phyloP scores from a whole-genome alignment of 768 basidiomycete genomes.

The Leccinellum rugosiceps region DNA sequence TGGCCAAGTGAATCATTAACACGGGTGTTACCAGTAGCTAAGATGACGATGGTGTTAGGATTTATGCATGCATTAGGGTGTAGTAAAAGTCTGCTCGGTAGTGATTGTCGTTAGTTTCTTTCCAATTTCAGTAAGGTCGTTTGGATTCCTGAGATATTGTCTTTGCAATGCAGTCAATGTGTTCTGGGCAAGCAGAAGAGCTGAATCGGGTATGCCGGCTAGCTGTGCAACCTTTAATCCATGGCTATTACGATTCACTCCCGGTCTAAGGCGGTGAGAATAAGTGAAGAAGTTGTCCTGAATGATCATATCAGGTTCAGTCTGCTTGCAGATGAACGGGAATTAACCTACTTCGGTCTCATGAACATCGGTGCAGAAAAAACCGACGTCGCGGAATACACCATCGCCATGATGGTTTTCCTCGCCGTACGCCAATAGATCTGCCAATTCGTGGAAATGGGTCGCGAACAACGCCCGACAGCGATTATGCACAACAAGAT shows the following conservation, averaged over 20 bases:
- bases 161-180: slow-evolving; percentile 43
- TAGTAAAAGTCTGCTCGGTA: background rate
- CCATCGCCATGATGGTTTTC: slow-evolving; percentile 39
- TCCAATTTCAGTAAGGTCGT: slow-evolving; percentile 34
- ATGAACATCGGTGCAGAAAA: slow-evolving; percentile 88
- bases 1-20: slow-evolving; percentile 22
- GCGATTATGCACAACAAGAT: slow-evolving; percentile 65
- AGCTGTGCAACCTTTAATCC: slow-evolving; percentile 86
- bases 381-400: slow-evolving; percentile 61
- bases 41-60: background rate
- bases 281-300: slow-evolving; percentile 82
- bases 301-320: background rate
- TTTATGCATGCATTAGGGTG: background rate
- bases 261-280: slow-evolving; percentile 74
- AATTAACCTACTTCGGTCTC: slow-evolving; percentile 60
- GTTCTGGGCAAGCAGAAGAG: slow-evolving; percentile 56
- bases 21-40: background rate
- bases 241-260: slow-evolving; percentile 88
- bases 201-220: slow-evolving; percentile 74
- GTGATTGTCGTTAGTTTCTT: slow-evolving; percentile 20
- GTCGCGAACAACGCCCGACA: slow-evolving; percentile 94
- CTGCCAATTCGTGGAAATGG: slow-evolving; percentile 94
- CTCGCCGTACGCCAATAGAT: slow-evolving; percentile 68
- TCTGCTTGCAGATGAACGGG: background rate
- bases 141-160: slow-evolving; percentile 21